These are phyloP conservation scores for Phytophthora tubulina DNA, from an alignment of 352 stramenopile species.

Conservation along the genomic window DNA sequence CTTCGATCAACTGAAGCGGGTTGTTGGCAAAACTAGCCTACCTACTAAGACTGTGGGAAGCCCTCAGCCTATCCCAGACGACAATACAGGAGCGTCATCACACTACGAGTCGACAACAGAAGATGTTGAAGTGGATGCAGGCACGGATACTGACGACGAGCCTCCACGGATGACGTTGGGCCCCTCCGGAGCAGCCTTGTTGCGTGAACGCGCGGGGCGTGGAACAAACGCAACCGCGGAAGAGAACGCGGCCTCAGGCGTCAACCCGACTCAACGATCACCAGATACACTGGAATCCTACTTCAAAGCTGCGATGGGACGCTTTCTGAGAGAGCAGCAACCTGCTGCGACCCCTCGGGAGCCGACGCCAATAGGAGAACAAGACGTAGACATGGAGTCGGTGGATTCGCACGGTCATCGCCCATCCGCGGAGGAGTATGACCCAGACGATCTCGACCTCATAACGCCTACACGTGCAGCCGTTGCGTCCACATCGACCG, in stretches of 20 bases:
- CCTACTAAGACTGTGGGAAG: not conserved
- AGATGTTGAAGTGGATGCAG: not conserved
- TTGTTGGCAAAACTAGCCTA: not conserved
- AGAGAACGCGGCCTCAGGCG: not conserved
- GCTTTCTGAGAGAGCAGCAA: not conserved
- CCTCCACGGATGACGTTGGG: not conserved
- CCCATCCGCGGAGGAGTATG: not conserved
- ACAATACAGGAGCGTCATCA: too few relatives aligned
- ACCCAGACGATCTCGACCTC: not conserved
- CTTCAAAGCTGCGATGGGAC: not conserved
- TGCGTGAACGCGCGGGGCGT: not conserved
- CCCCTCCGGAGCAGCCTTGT: not conserved
- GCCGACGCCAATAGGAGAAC: not conserved
- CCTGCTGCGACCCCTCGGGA: not conserved
- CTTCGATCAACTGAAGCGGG: not conserved
- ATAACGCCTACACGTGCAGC: too few relatives aligned
- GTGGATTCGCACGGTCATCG: not conserved
- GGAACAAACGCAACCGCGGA: not conserved
- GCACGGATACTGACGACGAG: not conserved
- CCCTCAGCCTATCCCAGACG: too few relatives aligned
- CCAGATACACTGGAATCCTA: not conserved
- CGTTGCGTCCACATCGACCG: not conserved
- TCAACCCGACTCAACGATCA: not conserved
- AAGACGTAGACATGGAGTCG: not conserved
- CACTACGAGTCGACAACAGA: constrained; percentile 1